Conservation (phyloP, 2,329 filamentous ascomycete species). For the Allantophomopsis cytisporea region DNA sequence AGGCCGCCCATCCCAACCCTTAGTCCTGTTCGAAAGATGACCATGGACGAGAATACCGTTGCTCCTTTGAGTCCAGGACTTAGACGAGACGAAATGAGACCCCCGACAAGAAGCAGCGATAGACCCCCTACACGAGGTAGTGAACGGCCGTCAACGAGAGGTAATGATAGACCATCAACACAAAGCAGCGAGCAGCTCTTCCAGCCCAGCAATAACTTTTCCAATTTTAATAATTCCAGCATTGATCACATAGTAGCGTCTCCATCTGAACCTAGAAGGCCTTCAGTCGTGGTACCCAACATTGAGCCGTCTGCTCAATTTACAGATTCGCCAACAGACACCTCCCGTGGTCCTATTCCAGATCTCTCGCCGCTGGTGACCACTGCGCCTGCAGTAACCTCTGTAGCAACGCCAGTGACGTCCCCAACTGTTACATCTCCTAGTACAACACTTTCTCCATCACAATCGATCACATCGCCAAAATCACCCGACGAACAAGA, state of each 20-base stretch:
- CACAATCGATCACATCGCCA: background rate
- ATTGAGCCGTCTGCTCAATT: no score
- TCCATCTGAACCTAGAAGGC: background rate
- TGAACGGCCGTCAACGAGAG: constrained; percentile 9
- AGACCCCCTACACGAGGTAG: constrained; percentile 15
- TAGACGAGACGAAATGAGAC: constrained; percentile 17
- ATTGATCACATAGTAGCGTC: background rate
- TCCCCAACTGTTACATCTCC: background rate
- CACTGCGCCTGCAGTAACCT: background rate
- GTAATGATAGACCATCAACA: background rate
- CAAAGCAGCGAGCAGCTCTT: background rate
- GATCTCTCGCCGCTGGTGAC: constrained; percentile 2
- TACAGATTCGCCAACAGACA: no score
- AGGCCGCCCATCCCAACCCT: constrained; percentile 18
- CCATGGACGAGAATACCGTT: no score
- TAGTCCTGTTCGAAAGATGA: background rate
- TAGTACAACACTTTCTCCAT: background rate
- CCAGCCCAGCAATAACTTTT: background rate
- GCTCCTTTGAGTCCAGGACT: constrained; percentile 17
- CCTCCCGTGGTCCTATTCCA: background rate
- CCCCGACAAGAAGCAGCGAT: constrained; percentile 18
- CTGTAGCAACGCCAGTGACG: background rate
- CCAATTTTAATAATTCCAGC: background rate
- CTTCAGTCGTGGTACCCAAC: no score
- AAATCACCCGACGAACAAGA: constrained; percentile 17